phyloP scores from a whole-genome alignment of 2,329 filamentous ascomycete genomes.

The Didymella segeticola region DNA sequence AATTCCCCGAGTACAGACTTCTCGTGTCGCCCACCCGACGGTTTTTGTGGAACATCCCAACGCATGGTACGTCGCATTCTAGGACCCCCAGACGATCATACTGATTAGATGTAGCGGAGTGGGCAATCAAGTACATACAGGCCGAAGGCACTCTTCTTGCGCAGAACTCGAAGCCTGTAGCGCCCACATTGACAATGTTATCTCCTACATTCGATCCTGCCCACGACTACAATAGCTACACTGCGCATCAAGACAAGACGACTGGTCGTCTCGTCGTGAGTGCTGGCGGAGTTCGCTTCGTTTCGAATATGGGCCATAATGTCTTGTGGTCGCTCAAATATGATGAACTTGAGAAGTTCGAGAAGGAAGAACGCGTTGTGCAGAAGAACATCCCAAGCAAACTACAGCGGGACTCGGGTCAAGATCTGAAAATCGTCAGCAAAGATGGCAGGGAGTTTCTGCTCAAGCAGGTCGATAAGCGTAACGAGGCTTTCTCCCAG shows the following conservation, averaged over 20 bases:
- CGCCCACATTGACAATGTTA: background rate
- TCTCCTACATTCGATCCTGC: conserved; percentile 7
- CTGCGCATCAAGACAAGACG: conserved; percentile 20
- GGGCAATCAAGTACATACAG: conserved; percentile 42
- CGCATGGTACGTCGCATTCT: conserved; percentile 29
- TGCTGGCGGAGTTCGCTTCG: conserved; percentile 26
- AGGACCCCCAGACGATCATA: background rate
- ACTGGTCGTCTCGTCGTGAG: conserved; percentile 28
- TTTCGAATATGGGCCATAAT: conserved; percentile 18
- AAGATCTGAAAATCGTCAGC: conserved; percentile 30
- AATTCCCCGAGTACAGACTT: conserved; percentile 46
- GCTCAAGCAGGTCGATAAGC: conserved; percentile 29
- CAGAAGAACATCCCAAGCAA: conserved; percentile 26
- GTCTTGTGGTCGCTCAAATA: conserved; percentile 26
- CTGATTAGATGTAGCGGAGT: conserved; percentile 34
- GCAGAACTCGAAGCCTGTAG: background rate
- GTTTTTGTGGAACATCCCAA: conserved; percentile 48
- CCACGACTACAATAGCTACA: conserved; percentile 31
- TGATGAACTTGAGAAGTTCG: conserved; percentile 24
- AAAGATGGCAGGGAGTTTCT: conserved; percentile 19
- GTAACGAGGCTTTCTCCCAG: conserved; percentile 42
- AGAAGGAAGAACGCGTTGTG: conserved; percentile 35
- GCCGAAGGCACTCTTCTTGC: conserved; percentile 29
- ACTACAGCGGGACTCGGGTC: conserved; percentile 23
- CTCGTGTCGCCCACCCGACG: conserved; percentile 46